Conservation (phyloP, 805 yeast genomes). For the Phaffomyces opuntiae region DNA sequence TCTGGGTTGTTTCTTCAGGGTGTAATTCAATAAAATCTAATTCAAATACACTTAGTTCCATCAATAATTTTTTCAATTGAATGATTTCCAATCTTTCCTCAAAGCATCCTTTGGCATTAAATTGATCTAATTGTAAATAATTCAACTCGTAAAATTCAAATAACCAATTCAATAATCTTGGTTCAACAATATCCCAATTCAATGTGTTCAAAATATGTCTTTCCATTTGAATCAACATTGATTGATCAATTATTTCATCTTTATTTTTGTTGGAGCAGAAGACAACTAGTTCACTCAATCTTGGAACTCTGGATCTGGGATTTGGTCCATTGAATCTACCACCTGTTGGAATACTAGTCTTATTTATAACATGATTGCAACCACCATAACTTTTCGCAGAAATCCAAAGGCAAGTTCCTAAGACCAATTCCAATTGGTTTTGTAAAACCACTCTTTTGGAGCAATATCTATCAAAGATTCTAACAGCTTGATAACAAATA, state of each 20-base stretch:
- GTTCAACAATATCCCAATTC: constrained; percentile 67
- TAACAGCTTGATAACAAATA: constrained; percentile 60
- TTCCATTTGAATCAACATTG: constrained; percentile 85
- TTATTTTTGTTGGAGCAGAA: constrained; percentile 53
- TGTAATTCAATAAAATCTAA: constrained; percentile 35
- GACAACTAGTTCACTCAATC: constrained; percentile 61
- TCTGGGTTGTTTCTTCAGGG: constrained; percentile 22
- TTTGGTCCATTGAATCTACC: constrained; percentile 65
- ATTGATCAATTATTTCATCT: constrained; percentile 47
- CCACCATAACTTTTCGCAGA: constrained; percentile 82
- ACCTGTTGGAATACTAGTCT: constrained; percentile 42
- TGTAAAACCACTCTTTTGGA: constrained; percentile 77
- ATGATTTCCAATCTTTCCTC: constrained; percentile 31
- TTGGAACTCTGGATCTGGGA: constrained; percentile 67
- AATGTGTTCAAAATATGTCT: constrained; percentile 64
- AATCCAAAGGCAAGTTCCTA: constrained; percentile 89
- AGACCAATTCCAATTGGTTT: constrained; percentile 85
- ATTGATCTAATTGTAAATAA: constrained; percentile 30
- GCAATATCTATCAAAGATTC: constrained; percentile 85
- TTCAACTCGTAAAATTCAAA: constrained; percentile 37
- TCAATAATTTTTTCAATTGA: constrained; percentile 41
- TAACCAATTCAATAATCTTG: constrained; percentile 45
- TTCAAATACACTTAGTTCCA: constrained; percentile 43
- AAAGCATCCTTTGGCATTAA: constrained; percentile 16
- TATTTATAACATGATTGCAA: constrained; percentile 57